These are phyloP conservation scores for Microsporum canis DNA, from an alignment of 2,329 filamentous ascomycete genomes.

Conservation along the genomic window DNA sequence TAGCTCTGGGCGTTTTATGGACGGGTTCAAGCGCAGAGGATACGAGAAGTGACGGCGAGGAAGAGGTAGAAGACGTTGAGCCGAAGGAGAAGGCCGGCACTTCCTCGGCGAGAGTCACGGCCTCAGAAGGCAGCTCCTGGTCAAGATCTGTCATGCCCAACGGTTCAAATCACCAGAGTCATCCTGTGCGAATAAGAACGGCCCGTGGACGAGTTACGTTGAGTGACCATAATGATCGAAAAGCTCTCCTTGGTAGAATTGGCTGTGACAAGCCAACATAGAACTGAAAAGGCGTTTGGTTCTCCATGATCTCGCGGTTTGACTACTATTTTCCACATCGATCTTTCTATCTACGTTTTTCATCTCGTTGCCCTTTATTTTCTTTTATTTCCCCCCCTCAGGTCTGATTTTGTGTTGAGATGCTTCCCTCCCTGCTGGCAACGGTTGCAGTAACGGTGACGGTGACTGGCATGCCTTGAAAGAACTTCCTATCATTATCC, in stretches of 20 bases:
- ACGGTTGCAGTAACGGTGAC: background rate
- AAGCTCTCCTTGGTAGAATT: conserved; percentile 24
- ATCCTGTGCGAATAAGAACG: conserved; percentile 20
- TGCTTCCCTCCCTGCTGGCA: conserved; percentile 3
- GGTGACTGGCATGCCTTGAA: conserved; percentile 3
- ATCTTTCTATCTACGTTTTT: background rate
- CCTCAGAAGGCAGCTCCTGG: conserved; percentile 19
- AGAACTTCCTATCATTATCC: conserved; percentile 1
- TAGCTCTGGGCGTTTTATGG: conserved; percentile 67
- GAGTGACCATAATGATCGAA: conserved; percentile 31
- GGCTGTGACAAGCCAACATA: conserved; percentile 23
- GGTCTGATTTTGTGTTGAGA: conserved; percentile 2
- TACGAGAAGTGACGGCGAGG: conserved; percentile 73
- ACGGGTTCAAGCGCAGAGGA: conserved; percentile 68
- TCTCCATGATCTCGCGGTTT: background rate
- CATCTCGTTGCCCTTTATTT: background rate
- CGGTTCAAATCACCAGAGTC: conserved; percentile 20
- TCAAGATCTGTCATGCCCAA: conserved; percentile 22
- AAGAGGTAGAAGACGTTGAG: conserved; percentile 36
- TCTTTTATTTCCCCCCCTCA: background rate
- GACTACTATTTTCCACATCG: background rate
- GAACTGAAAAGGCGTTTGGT: background rate
- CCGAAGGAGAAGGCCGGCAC: background rate
- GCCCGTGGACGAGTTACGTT: conserved; percentile 30
- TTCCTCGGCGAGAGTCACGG: background rate